Percentiles rank a stretch among this genome's conserved stretches.
These are phyloP conservation scores for Bothia castanella DNA, from an alignment of 1,284 basidiomycete species.

Conservation along the genomic window DNA sequence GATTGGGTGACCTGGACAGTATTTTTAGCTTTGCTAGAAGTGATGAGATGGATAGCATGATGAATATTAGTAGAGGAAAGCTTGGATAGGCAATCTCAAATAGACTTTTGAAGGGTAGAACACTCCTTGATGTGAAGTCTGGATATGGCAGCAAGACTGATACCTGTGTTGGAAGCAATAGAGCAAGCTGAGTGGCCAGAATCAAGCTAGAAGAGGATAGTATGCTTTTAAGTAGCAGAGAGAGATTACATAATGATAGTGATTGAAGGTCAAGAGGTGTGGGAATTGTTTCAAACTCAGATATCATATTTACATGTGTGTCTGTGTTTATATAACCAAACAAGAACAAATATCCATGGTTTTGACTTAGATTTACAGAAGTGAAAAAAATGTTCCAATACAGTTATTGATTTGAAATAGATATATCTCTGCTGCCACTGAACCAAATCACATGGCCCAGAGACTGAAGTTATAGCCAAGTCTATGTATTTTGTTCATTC, in stretches of 20 bases:
- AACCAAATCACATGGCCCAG: constrained; percentile 1
- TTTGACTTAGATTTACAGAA: too few species aligned
- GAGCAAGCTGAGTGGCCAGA: background rate
- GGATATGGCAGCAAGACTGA: background rate
- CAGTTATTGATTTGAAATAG: background rate
- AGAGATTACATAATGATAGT: background rate
- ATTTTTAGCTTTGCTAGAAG: background rate
- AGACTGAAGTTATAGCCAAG: background rate
- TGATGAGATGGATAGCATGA: constrained; percentile 3
- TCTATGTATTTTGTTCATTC: background rate
- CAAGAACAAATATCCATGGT: too few species aligned
- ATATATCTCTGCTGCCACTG: background rate
- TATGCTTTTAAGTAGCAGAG: background rate
- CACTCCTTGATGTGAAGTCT: background rate
- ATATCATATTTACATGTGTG: too few species aligned
- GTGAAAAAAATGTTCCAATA: background rate
- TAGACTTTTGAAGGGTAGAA: constrained; percentile 3
- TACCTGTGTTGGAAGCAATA: background rate
- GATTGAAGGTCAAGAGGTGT: background rate
- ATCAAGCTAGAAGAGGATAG: background rate
- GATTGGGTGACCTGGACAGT: background rate
- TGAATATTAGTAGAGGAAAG: background rate
- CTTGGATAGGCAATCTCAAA: background rate
- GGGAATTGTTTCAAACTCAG: too few species aligned
- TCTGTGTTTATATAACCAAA: too few species aligned